A percentile compares a stretch with the other conserved stretches of the same genome.
Evolutionary conservation across 257 asterid genomes (phyloP).

Genomic region (Nicotiana sylvestris): DNA sequence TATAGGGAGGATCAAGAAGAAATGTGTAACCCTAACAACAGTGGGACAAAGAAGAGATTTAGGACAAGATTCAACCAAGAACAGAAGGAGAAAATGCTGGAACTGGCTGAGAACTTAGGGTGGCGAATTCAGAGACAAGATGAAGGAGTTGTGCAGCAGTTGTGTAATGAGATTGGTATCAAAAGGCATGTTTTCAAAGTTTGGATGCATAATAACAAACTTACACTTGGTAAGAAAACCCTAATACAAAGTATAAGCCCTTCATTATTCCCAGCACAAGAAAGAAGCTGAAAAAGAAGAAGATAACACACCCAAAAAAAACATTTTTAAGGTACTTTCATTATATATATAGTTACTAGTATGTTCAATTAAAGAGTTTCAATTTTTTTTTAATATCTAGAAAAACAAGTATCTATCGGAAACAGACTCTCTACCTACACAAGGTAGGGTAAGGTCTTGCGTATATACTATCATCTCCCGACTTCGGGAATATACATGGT

Average conservation of each 20-base stretch:
- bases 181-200: slow-evolving; percentile 73
- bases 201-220: slow-evolving; percentile 87
- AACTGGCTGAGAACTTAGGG: slow-evolving; percentile 59
- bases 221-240: slow-evolving; percentile 73
- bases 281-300: neutral
- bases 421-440: no score
- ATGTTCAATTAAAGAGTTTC: no score
- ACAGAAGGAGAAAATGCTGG: slow-evolving; percentile 74
- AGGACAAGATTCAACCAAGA: slow-evolving; percentile 57
- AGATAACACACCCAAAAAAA: neutral
- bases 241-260: slow-evolving; percentile 11
- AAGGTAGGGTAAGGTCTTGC: no score
- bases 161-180: slow-evolving; percentile 56
- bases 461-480: no score
- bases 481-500: no score
- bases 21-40: slow-evolving; percentile 29
- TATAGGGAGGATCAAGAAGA: slow-evolving; percentile 50
- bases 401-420: no score
- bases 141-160: slow-evolving; percentile 53
- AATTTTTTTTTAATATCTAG: no score
- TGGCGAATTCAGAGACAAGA: slow-evolving; percentile 71
- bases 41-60: slow-evolving; percentile 50
- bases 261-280: neutral
- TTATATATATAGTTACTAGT: no score
- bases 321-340: no score